phyloP scores from a whole-genome alignment of 2,329 filamentous ascomycete genomes.

The Phoma sp. region DNA sequence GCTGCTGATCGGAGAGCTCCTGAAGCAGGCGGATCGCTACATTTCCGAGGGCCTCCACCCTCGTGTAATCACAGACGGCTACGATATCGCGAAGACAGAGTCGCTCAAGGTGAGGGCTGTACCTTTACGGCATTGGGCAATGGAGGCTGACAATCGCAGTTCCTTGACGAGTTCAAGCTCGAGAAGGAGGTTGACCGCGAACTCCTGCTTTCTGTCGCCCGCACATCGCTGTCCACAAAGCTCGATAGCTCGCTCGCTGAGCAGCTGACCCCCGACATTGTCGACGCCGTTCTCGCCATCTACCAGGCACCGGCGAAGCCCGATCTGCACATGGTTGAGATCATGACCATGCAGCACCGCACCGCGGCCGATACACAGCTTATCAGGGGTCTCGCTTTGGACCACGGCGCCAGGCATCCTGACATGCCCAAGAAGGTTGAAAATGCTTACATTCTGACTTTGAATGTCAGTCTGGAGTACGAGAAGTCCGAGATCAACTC shows the following conservation, averaged over 20 bases:
- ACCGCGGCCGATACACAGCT: constrained; percentile 95
- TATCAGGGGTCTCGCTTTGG: constrained; percentile 88
- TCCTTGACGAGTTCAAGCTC: constrained; percentile 93
- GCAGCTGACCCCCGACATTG: constrained; percentile 91
- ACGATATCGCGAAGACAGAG: constrained; percentile 94
- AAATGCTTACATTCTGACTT: constrained; percentile 91
- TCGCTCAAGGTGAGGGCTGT: constrained; percentile 71
- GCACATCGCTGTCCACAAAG: constrained; percentile 94
- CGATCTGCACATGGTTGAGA: constrained; percentile 98
- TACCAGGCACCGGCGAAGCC: constrained; percentile 89
- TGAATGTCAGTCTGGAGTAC: constrained; percentile 97
- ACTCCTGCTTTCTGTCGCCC: constrained; percentile 88
- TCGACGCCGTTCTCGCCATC: constrained; percentile 94
- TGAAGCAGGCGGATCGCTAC: constrained; percentile 97
- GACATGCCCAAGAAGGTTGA: constrained; percentile 98
- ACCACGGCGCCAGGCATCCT: constrained; percentile 94
- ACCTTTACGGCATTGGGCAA: not conserved
- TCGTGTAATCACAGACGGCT: constrained; percentile 94
- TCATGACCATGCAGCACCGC: constrained; percentile 99
- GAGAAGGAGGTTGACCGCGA: constrained; percentile 88
- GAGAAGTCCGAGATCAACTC: constrained; percentile 99
- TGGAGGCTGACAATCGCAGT: constrained; percentile 58
- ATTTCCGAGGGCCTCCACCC: constrained; percentile 97
- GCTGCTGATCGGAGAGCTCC: constrained; percentile 89
- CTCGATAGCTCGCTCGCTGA: constrained; percentile 87